These are phyloP conservation scores for Triglochin maritima DNA, from an alignment of 106 monocot genomes.

Conservation along the genomic window DNA sequence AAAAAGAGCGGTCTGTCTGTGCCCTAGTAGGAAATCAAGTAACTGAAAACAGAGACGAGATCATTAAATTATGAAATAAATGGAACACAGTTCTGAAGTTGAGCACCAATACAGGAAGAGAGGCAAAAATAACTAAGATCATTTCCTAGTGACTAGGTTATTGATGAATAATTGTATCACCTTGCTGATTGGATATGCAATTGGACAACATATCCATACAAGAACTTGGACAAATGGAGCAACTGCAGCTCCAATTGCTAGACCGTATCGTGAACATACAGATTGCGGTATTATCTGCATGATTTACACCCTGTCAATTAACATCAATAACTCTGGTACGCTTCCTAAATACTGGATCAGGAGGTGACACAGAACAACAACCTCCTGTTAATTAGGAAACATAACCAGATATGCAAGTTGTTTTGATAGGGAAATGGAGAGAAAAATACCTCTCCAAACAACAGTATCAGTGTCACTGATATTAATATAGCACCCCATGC, in stretches of 20 bases:
- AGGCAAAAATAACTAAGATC: too few relatives aligned
- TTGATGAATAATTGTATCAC: constrained; percentile 8
- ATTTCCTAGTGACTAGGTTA: too few relatives aligned
- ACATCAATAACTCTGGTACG: too few relatives aligned
- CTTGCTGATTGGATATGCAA: constrained; percentile 99
- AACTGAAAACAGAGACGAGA: constrained; percentile 27
- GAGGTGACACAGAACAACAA: too few relatives aligned
- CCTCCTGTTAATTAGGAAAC: too few relatives aligned
- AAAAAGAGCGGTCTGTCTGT: constrained; percentile 75
- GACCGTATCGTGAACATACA: constrained; percentile 76
- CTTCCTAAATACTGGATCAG: too few relatives aligned
- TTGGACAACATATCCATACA: constrained; percentile 81
- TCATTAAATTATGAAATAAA: too few relatives aligned
- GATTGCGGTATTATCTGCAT: constrained; percentile 88
- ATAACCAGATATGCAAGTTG: too few relatives aligned
- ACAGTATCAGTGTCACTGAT: constrained; percentile 87
- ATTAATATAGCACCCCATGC: constrained; percentile 95
- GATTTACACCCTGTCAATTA: neutral
- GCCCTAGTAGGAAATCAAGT: constrained; percentile 70
- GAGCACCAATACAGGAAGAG: too few relatives aligned
- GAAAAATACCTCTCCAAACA: constrained; percentile 76
- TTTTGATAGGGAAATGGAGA: too few relatives aligned
- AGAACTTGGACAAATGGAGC: constrained; percentile 79
- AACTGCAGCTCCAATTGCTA: constrained; percentile 79
- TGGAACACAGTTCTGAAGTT: too few relatives aligned